These are phyloP conservation scores for Lactuca saligna DNA, from an alignment of 129 eudicot species.

Conservation along the genomic window DNA sequence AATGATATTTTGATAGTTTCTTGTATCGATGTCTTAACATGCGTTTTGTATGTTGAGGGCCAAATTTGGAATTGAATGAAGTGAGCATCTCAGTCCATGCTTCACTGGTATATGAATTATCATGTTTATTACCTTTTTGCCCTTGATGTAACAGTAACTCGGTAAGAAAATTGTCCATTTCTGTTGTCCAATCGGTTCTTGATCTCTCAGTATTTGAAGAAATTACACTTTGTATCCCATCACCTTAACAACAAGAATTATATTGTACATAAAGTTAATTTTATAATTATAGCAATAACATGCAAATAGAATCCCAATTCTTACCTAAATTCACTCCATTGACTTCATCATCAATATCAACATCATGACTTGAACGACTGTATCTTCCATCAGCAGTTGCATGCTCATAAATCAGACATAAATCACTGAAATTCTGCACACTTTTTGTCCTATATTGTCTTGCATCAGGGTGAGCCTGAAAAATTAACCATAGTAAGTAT, in stretches of 20 bases:
- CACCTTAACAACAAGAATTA: slow-evolving; percentile 30
- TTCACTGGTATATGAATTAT: slow-evolving; percentile 42
- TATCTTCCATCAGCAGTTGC: slow-evolving; percentile 69
- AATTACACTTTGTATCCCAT: slow-evolving; percentile 29
- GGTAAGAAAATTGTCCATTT: slow-evolving; percentile 50
- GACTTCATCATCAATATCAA: slow-evolving; percentile 48
- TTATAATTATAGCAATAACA: too few species aligned
- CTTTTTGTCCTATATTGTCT: slow-evolving; percentile 53
- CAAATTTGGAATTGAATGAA: slow-evolving; percentile 41
- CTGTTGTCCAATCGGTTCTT: slow-evolving; percentile 59
- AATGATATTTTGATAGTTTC: slow-evolving; percentile 48
- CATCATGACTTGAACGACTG: slow-evolving; percentile 65
- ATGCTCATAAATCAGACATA: slow-evolving; percentile 54
- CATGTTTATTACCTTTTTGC: slow-evolving; percentile 55
- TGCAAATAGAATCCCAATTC: slow-evolving; percentile 6
- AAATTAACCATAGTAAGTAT: slow-evolving; percentile 4
- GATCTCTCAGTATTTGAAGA: slow-evolving; percentile 40
- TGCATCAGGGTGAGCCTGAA: slow-evolving; percentile 56
- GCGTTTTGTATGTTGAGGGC: slow-evolving; percentile 49
- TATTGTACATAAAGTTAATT: not conserved
- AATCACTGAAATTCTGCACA: slow-evolving; percentile 47
- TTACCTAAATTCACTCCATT: slow-evolving; percentile 44
- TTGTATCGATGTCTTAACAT: slow-evolving; percentile 59
- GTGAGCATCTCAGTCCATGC: slow-evolving; percentile 59
- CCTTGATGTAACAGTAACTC: slow-evolving; percentile 43